Base-by-base conservation (phyloP, 352 stramenopile genomes). In the Pythium phragmiticola region DNA sequence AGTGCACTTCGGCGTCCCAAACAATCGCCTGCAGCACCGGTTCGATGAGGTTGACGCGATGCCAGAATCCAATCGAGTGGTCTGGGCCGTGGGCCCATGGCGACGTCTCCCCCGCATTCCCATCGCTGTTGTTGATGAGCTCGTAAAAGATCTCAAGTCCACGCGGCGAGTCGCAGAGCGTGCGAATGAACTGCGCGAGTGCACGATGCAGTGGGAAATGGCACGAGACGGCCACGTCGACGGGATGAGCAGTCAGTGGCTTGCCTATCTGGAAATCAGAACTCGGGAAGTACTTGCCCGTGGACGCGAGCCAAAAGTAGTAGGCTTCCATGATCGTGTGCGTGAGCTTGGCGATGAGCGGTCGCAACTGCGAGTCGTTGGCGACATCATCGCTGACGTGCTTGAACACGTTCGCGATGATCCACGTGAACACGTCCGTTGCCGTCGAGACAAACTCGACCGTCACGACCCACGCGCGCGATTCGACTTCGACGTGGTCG, bases 1-100 rank as follows among this genome's bases (percentile, higher is more conserved):
- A 88, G 57, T 95, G 87, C 1, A 95, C 87, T 65, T 95, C 84
- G 16, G 87, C 79, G 57, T 95, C 87, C 87, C 87, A 95, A n/a
- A 95, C 82, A 41, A 95, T 90, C 17, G 84, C 77, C 72, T 90
- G 80, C 0, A 95, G 49, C 43, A 90, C 78, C 8, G 87, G 87
- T 39, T 91, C 79, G 45, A 93, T 88, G 56, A 93, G 52, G 51
- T 90, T 82, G 11, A 89, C 75, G 9, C 82, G 82, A 72, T 95
- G 86, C 86, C 86, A 95, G 65, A 89, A 91, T 3, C 84, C 84
- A 34, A 93, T 74, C 0, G 82, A 53, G 34, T 76, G 87, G 39
- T 88, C 70, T 19, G 50, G 47, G 52, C 77, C 68, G 62, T 93
- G 78, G 43, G 86, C 66, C 84, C 84, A 93, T 23, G 89, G 58